phyloP scores from a whole-genome alignment of 495 filamentous ascomycete genomes.

The Penicillium herquei region DNA sequence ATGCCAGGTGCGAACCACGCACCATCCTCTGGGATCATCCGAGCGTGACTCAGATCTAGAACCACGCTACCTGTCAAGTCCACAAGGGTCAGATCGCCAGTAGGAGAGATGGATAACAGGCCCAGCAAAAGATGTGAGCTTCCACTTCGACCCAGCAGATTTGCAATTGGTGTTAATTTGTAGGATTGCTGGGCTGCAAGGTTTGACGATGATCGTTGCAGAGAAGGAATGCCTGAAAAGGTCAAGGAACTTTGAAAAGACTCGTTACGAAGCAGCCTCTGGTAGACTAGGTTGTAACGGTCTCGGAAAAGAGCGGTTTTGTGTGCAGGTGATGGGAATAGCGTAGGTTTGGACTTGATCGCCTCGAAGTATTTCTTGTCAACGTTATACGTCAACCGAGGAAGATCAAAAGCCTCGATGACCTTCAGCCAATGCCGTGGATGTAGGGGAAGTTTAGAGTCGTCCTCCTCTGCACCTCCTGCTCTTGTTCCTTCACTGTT shows the following conservation, averaged over 20 bases:
- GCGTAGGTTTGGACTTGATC: constrained; percentile 62
- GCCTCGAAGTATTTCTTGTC: constrained; percentile 89
- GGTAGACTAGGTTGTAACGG: constrained; percentile 85
- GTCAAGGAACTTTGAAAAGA: constrained; percentile 78
- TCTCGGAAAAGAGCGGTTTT: constrained; percentile 86
- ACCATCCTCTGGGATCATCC: constrained; percentile 77
- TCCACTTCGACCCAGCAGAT: constrained; percentile 85
- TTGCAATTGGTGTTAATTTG: constrained; percentile 89
- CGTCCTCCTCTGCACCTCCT: constrained; percentile 60
- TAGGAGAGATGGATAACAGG: constrained; percentile 75
- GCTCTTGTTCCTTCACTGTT: constrained; percentile 9
- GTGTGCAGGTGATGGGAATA: constrained; percentile 76
- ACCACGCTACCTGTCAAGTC: constrained; percentile 86
- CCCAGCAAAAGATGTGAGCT: constrained; percentile 85
- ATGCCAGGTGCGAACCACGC: constrained; percentile 92
- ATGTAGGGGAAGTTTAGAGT: constrained; percentile 55
- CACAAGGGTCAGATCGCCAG: constrained; percentile 75
- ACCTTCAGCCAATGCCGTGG: constrained; percentile 76
- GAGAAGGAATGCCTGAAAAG: constrained; percentile 39
- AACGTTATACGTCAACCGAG: constrained; percentile 78
- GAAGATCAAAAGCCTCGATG: constrained; percentile 79
- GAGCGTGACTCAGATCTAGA: constrained; percentile 78
- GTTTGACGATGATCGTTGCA: constrained; percentile 56
- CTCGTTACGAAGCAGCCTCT: constrained; percentile 87
- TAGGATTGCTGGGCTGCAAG: constrained; percentile 61